Base-by-base conservation (phyloP, 208 protist genomes). In the Vickermania ingenoplastis region DNA sequence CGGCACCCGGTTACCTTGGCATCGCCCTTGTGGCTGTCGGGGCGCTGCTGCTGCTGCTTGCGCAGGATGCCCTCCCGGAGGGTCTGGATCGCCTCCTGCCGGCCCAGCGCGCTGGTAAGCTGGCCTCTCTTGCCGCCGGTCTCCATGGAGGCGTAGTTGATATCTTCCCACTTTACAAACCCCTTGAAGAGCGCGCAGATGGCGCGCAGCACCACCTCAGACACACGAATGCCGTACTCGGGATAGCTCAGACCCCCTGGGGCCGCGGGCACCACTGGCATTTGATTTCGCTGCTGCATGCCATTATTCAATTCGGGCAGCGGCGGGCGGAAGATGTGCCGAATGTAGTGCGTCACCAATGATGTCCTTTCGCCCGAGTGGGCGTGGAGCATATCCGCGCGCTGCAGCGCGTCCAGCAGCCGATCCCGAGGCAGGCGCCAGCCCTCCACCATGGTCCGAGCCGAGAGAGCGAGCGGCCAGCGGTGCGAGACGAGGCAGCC, bases 381-480 rank as follows among this genome's bases (percentile, higher is more conserved):
- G 22, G 41, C 28, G 41, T 85, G 71, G n/a, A 93, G 65, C 13
- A 73, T 30, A 49, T 93, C 86, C 50, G 78, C 73, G 21, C 77
- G 77, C 41, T 75, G 60, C 2, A 93, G 68, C 7, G 79, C 86
- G 50, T 89, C 82, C 41, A 71, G 56, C 31, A 91, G 77, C 22
- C 73, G 41, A n/a, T 73, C 67, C 2, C 71, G 77, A 41, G 57
- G 72, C 31, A 94, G 71, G 48, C 73, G 68, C 87, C 87, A 94
- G n/a, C 87, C 80, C 65, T 94, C 87, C 65, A 94, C 83, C 81
- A 94, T 94, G 25, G 79, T 73, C 49, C 79, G 75, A 4, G 87
- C 83, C 1, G 80, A 65, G 7, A 91, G 73, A 0, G 73, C 81
- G 7, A 94, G 30, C 14, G 87, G 87, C 83, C 87, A 94, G 61